phyloP scores from a whole-genome alignment of 2,329 filamentous ascomycete genomes.

The Macroventuria anomochaeta region DNA sequence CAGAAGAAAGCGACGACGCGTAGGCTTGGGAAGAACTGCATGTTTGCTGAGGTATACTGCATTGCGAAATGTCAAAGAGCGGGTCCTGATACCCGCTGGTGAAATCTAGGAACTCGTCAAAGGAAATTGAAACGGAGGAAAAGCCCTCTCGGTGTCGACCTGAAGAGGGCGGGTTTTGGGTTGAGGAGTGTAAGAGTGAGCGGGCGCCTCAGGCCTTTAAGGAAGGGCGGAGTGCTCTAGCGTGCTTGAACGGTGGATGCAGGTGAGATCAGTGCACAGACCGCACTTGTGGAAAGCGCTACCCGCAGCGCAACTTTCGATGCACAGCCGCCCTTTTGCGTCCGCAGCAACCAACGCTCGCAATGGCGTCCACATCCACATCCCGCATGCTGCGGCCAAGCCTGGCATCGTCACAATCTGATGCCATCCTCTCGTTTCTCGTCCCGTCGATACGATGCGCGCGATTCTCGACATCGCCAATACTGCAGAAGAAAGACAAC shows the following conservation, averaged over 20 bases:
- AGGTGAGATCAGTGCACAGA: slow-evolving; percentile 6
- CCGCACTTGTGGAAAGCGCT: slow-evolving; percentile 12
- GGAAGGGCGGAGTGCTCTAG: slow-evolving; percentile 14
- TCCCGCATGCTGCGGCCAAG: slow-evolving; percentile 36
- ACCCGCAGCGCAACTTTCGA: slow-evolving; percentile 25
- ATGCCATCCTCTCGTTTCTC: slow-evolving; percentile 37
- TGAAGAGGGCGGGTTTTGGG: slow-evolving; percentile 38
- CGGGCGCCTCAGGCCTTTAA: slow-evolving; percentile 30
- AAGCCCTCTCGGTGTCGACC: slow-evolving; percentile 44
- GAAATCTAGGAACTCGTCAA: slow-evolving; percentile 47
- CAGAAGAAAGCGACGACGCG: slow-evolving; percentile 31
- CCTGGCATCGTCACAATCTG: slow-evolving; percentile 23
- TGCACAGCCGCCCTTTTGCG: slow-evolving; percentile 26
- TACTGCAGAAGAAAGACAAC: slow-evolving; percentile 69
- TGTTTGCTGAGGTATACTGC: slow-evolving; percentile 33
- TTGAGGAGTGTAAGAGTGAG: slow-evolving; percentile 29
- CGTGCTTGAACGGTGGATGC: not conserved
- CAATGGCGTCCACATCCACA: slow-evolving; percentile 41
- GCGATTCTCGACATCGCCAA: slow-evolving; percentile 59
- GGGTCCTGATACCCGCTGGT: slow-evolving; percentile 46
- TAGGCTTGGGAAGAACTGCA: slow-evolving; percentile 32
- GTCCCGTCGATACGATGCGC: slow-evolving; percentile 33
- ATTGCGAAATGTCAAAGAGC: slow-evolving; percentile 42
- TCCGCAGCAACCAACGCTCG: slow-evolving; percentile 24
- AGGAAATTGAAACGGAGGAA: slow-evolving; percentile 43